Evolutionary conservation across 1,284 basidiomycete species (phyloP).

Genomic region (Heimioporus punctisporus): DNA sequence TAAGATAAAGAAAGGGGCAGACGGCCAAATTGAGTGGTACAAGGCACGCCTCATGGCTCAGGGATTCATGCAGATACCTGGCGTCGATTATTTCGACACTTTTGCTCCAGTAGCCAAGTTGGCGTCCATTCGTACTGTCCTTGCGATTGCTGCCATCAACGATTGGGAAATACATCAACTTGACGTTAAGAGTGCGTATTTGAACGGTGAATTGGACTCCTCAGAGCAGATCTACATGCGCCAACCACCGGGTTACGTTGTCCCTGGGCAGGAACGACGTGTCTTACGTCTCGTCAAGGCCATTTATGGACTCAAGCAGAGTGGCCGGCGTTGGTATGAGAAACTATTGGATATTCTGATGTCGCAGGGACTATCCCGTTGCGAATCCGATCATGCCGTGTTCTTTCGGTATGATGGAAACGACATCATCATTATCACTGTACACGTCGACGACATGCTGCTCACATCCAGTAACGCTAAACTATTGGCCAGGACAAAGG

Average conservation of each 20-base stretch:
- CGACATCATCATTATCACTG: no score
- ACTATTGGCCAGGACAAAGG: no score
- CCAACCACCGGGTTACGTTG: background rate
- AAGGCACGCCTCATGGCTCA: slow-evolving; percentile 43
- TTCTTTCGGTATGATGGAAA: no score
- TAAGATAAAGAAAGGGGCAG: slow-evolving; percentile 26
- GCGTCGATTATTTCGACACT: slow-evolving; percentile 42
- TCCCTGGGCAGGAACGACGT: background rate
- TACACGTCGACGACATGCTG: no score
- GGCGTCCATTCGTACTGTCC: slow-evolving; percentile 26
- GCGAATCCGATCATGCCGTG: no score
- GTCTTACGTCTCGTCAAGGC: background rate
- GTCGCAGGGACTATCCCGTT: no score
- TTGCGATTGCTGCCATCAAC: slow-evolving; percentile 12
- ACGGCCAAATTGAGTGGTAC: slow-evolving; percentile 28
- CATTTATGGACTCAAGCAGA: background rate
- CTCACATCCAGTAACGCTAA: no score
- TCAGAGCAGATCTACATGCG: background rate
- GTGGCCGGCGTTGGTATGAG: background rate
- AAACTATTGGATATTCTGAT: no score
- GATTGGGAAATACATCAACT: background rate
- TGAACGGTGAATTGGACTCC: no score
- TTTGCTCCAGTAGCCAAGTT: slow-evolving; percentile 34
- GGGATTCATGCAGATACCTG: slow-evolving; percentile 40
- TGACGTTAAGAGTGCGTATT: no score